Base-by-base conservation (phyloP, 345 rosid species). In the Hevea brasiliensis region DNA sequence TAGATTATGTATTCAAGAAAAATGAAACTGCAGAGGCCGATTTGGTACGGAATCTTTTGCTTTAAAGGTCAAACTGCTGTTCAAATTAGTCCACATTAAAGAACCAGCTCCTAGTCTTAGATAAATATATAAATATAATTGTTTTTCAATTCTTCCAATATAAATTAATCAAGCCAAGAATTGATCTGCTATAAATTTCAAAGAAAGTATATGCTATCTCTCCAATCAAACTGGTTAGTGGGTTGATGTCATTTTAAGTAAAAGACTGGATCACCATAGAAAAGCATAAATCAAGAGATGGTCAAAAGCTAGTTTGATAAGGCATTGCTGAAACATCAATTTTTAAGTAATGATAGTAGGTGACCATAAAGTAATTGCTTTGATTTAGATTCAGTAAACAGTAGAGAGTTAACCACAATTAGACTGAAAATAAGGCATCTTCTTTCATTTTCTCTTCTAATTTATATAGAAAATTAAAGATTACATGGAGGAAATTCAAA, bases 301-400 rank as follows among this genome's bases (percentile, higher is more conserved):
- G 78, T 18, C 73, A 82, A 84, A 80, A 81, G 83, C 23, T 58
- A 37, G 23, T 65, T 83, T 72, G 78, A 70, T 55, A 55, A 69
- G 76, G 60, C 64, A 66, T 64, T 62, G 8, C 24, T 42, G 72
- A 77, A 56, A 61, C 51, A 67, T 72, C 72, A 51, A 80, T 58
- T 48, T 29, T 18, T 1, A 61, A 67, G 74, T 67, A 77, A 80
- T 53, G 71, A 73, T 82, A 69, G 74, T 70, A 57, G 81, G 82
- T 77, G 73, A 77, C 80, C 83, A 64, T 62, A 81, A 79, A 72
- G 76, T n/a, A n/a, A n/a, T 69, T 27, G 80, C 61, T 74, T n/a
- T 23, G 7, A 21, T 44, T 61, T 72, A 73, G 47, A 74, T 73
- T 68, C 51, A 68, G 41, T 47, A 62, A 21, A 4, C 15, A 50